phyloP scores from a whole-genome alignment of 2,329 filamentous ascomycete species.

The Pyrenochaeta sp. region DNA sequence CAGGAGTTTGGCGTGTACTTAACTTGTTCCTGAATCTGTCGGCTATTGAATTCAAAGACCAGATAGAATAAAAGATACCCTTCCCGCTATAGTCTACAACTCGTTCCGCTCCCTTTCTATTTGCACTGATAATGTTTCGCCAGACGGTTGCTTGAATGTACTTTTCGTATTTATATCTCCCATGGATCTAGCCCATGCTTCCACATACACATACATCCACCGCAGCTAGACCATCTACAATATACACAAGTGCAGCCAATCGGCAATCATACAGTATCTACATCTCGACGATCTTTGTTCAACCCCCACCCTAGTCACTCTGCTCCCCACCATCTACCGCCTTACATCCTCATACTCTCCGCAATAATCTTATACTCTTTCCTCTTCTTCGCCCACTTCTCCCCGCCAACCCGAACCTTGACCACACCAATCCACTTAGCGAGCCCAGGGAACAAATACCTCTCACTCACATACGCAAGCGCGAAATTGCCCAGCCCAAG shows the following conservation, averaged over 20 bases:
- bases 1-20: not conserved
- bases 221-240: no score
- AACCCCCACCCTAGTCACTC: not conserved
- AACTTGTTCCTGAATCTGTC: not conserved
- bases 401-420: slow-evolving; percentile 64
- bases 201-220: no score
- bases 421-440: slow-evolving; percentile 71
- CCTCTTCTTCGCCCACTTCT: slow-evolving; percentile 73
- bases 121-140: not conserved
- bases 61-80: not conserved
- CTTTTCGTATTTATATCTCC: no score
- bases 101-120: not conserved
- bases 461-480: slow-evolving; percentile 76
- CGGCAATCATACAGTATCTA: no score
- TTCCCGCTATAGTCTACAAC: not conserved
- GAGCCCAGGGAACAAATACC: slow-evolving; percentile 72
- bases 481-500: slow-evolving; percentile 75
- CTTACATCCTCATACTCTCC: slow-evolving; percentile 41
- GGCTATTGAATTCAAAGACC: not conserved
- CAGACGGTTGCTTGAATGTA: no score
- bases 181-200: no score
- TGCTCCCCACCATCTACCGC: not conserved
- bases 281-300: no score
- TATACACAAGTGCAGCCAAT: no score
- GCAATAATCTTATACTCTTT: slow-evolving; percentile 86